Percentiles rank a stretch among this genome's conserved stretches.
Conservation (phyloP, 2,329 filamentous ascomycete genomes). For the Verticillium klebahnii region DNA sequence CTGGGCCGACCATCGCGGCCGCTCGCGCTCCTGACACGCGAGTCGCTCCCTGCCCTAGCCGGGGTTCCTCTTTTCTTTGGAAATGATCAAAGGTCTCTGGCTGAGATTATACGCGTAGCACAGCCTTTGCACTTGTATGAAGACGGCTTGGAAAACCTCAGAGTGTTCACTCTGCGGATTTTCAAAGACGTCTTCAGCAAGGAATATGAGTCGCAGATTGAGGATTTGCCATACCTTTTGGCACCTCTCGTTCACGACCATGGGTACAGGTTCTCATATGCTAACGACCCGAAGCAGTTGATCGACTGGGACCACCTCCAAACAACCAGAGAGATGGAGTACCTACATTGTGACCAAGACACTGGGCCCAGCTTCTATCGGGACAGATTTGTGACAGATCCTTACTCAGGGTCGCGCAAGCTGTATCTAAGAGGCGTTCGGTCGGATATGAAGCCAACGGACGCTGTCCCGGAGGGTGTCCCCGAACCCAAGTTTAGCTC, state of each 20-base stretch:
- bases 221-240: slow-evolving; percentile 78
- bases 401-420: slow-evolving; percentile 59
- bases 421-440: slow-evolving; percentile 52
- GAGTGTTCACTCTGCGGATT: slow-evolving; percentile 66
- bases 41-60: slow-evolving; percentile 59
- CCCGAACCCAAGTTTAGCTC: slow-evolving; percentile 40
- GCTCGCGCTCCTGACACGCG: slow-evolving; percentile 67
- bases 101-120: slow-evolving; percentile 43
- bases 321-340: slow-evolving; percentile 26
- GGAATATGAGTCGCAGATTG: slow-evolving; percentile 58
- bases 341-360: slow-evolving; percentile 34
- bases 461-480: slow-evolving; percentile 57
- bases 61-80: slow-evolving; percentile 70
- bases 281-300: neutral
- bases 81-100: slow-evolving; percentile 52
- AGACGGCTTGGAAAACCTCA: slow-evolving; percentile 50
- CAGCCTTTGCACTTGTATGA: slow-evolving; percentile 37
- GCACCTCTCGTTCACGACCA: slow-evolving; percentile 46
- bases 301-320: slow-evolving; percentile 61
- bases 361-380: slow-evolving; percentile 44
- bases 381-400: slow-evolving; percentile 52
- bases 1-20: slow-evolving; percentile 57
- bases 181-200: slow-evolving; percentile 91
- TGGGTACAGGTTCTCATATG: slow-evolving; percentile 15
- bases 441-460: slow-evolving; percentile 54